These are phyloP conservation scores for Colletotrichum theobromicola DNA, from an alignment of 2,329 filamentous ascomycete genomes.

Conservation along the genomic window DNA sequence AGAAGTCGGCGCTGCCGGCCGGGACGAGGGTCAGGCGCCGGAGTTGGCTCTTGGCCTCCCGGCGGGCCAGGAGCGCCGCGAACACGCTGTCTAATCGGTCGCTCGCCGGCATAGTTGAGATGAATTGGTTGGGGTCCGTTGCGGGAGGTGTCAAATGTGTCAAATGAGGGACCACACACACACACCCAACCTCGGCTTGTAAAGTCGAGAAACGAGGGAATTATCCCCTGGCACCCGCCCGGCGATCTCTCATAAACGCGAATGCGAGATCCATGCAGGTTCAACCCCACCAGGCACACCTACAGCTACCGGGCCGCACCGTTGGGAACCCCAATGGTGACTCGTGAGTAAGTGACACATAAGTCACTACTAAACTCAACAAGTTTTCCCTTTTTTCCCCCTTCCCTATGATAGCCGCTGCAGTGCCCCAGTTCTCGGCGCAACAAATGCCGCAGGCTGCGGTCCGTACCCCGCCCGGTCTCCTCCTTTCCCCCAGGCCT, in stretches of 20 bases:
- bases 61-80: slow-evolving; percentile 8
- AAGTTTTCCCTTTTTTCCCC: slow-evolving; percentile 22
- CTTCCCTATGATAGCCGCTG: slow-evolving; percentile 5
- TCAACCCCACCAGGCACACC: background rate
- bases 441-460: slow-evolving; percentile 16
- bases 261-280: slow-evolving; percentile 15
- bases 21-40: slow-evolving; percentile 63
- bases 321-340: slow-evolving; percentile 1
- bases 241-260: background rate
- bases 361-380: slow-evolving; percentile 18
- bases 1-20: slow-evolving; percentile 75
- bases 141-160: background rate
- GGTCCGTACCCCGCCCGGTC: slow-evolving; percentile 5
- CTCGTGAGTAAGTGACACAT: slow-evolving; percentile 2
- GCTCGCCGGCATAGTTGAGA: slow-evolving; percentile 7
- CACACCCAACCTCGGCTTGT: background rate
- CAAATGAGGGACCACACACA: background rate
- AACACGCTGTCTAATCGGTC: slow-evolving; percentile 14
- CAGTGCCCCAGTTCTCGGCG: background rate
- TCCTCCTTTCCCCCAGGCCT: background rate
- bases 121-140: background rate
- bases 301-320: background rate
- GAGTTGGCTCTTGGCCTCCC: slow-evolving; percentile 37
- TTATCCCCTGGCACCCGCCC: background rate
- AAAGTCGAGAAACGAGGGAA: background rate